Conservation (phyloP, 306 rosid species). For the Quercus glauca region DNA sequence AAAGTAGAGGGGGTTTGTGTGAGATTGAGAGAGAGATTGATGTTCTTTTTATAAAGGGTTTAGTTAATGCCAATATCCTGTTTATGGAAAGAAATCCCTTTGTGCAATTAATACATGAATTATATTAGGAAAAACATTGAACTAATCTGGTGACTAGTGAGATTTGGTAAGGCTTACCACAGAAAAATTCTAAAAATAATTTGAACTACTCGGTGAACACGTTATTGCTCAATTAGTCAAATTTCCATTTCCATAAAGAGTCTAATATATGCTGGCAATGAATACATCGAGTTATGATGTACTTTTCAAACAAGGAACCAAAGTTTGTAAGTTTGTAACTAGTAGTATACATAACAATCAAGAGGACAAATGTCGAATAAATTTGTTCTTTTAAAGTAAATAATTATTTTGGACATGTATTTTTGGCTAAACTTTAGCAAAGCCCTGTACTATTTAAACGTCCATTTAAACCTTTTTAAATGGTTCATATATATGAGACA, state of each 20-base stretch:
- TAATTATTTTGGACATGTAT: not conserved
- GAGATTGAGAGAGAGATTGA: not conserved
- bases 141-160: not conserved
- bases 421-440: not conserved
- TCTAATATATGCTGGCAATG: conserved; percentile 15
- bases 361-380: not conserved
- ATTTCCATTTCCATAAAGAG: conserved; percentile 21
- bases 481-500: too few relatives aligned
- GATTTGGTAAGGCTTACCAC: not conserved
- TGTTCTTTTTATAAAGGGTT: conserved; percentile 34
- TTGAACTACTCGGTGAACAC: not conserved
- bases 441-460: not conserved
- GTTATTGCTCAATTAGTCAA: conserved; percentile 14
- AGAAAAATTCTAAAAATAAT: too few relatives aligned
- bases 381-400: not conserved
- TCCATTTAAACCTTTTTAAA: not conserved
- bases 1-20: not conserved
- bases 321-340: conserved; percentile 13
- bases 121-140: conserved; percentile 2
- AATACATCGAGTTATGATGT: conserved; percentile 28
- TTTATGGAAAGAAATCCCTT: conserved; percentile 33
- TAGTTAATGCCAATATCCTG: conserved; percentile 28
- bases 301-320: conserved; percentile 23
- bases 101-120: conserved; percentile 19
- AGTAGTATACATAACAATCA: not conserved